Evolutionary conservation across 192 early-diverging fungal genomes (phyloP), one percentile per base, ranked within the genome.

Genomic region (Umbelopsis isabellina): DNA sequence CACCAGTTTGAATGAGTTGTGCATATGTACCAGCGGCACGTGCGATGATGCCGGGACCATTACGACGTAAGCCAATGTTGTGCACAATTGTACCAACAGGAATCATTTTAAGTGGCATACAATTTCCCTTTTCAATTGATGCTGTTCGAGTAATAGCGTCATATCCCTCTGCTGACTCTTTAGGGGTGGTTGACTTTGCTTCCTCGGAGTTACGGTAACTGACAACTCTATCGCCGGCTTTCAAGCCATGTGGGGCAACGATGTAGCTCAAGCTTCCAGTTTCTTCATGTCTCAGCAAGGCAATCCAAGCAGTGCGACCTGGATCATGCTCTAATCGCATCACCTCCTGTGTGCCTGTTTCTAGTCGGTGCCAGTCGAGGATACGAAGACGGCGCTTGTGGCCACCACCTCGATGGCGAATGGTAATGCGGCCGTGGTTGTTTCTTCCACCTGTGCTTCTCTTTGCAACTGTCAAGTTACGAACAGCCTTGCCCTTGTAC

Each of bases 271-370:
- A 85, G 70, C 89, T 86, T 71, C 89, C 90, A 25, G 91, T 94
- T 21, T 83, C 80, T 67, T 92, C 83, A 75, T 94, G 88, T 52
- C 87, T 86, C 73, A 98, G 85, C 74, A 98, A 79, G 13, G 92
- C 91, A 65, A 98, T 89, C 74, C 92, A 91, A 16, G 91, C 95
- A 44, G 87, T 89, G 18, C 97, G 83, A 72, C 95, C 94, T 37
- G 97, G 97, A 75, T 98, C 97, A 73, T 96, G 94, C 81, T 98
- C 97, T 30, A 96, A 80, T n/a, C 97, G 86, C 49, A 94, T 81
- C 11, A 98, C 94, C 66, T 89, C 79, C 65, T 95, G 93, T 12
- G 85, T 81, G 1, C 93, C 95, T 0, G 88, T 78, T 68, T 87
- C 86, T 41, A 65, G 72, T 71, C 97, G 93, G 71, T 84, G 76